Base-by-base conservation (phyloP, 345 rosid species). In the Hypericum androsaemum region DNA sequence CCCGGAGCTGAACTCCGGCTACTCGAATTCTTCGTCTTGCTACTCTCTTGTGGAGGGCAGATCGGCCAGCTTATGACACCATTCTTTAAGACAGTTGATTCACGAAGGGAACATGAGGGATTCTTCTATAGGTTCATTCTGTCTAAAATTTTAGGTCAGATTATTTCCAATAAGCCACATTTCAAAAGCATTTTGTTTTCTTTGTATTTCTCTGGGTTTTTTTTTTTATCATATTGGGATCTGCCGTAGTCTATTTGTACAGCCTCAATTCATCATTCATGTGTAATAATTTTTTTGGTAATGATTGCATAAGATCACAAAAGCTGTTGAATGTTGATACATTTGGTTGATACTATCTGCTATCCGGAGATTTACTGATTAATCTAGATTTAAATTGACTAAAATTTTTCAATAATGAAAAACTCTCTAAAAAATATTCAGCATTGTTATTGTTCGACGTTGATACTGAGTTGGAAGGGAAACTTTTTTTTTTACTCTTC, bases 181-280 rank as follows among this genome's bases (percentile, higher is more conserved):
- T 68, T 64, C 76, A 51, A 72, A 64, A 61, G 57, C 63, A 60
- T 66, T 62, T 54, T 65, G 66, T 65, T 47, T 53, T 56, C 32
- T 22, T 22, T 22, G 32, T 64, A 55, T 22, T 61, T 58, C 52
- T 49, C 38, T 56, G 14, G 32, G 7, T 52, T n/a, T 56, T 47
- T 45, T 44, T 65, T 70, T 53, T 36, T 37, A 5, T 6, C 69
- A 40, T 68, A 71, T 69, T 64, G 12, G 61, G 57, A 50, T 69
- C 54, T 68, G 72, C 73, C 1, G 32, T 22, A 71, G 65, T 71
- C 71, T 78, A 68, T 72, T 64, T 82, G 90, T 80, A 82, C 82
- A 89, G 95, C 63, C 51, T 72, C 79, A 78, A 78, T 72, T 80
- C 85, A 83, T 83, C 73, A 83, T 89, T 85, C 89, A 81, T 75